Evolutionary conservation across 257 asterid genomes (phyloP).

Genomic region (Henckelia pumila): DNA sequence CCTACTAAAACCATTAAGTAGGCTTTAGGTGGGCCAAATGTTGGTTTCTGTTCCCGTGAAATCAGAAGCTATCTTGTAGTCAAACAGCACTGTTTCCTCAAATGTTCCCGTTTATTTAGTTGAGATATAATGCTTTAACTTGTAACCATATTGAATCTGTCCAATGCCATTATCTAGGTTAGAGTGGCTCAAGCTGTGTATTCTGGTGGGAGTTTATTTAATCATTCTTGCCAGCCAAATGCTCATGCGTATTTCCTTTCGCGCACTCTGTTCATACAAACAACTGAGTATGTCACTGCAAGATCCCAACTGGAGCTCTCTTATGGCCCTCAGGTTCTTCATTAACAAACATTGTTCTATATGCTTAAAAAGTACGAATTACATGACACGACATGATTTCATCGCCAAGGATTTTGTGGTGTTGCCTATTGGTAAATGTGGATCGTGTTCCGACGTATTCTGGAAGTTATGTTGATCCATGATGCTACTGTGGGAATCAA

Average conservation of each 20-base stretch:
- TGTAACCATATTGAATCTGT: conserved; percentile 23
- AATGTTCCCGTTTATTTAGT: conserved; percentile 9
- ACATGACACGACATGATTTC: conserved; percentile 22
- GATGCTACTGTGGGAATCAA: conserved; percentile 1
- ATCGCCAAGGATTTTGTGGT: not conserved
- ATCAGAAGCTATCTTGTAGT: conserved; percentile 2
- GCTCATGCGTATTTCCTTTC: conserved; percentile 78
- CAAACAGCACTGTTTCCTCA: conserved; percentile 9
- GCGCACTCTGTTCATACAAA: conserved; percentile 72
- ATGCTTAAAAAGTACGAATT: conserved; percentile 10
- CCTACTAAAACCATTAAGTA: not conserved
- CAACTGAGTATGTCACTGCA: conserved; percentile 60
- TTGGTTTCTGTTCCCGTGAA: conserved; percentile 7
- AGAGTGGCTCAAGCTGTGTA: conserved; percentile 93
- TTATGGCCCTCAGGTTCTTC: conserved; percentile 76
- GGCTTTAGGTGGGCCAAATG: not conserved
- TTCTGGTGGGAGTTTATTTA: conserved; percentile 72
- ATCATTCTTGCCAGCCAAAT: conserved; percentile 94
- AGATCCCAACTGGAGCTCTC: conserved; percentile 80
- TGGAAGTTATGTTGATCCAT: conserved; percentile 6
- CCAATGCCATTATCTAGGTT: conserved; percentile 45
- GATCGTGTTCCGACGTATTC: not conserved
- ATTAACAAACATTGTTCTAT: not conserved
- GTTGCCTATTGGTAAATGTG: not conserved
- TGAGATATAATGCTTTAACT: conserved; percentile 16